Evolutionary conservation across 495 filamentous ascomycete species (phyloP).

Genomic region (Penicillium cataractarum): DNA sequence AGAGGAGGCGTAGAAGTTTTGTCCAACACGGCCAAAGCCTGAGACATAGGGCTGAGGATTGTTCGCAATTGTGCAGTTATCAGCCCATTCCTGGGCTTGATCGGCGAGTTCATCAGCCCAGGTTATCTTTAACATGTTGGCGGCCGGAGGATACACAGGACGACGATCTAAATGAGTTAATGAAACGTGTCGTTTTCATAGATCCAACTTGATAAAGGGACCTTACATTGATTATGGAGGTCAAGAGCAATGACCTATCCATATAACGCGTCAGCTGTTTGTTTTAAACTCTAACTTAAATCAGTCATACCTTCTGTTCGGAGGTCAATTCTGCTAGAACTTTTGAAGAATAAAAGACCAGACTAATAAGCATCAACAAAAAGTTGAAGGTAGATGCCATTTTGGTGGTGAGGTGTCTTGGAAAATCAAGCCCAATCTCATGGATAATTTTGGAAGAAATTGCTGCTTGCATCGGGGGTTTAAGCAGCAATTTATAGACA

Average conservation of each 20-base stretch:
- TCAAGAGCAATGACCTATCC: not conserved
- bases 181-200: not conserved
- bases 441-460: not conserved
- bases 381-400: too few relatives aligned
- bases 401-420: too few relatives aligned
- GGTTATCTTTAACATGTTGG: not conserved
- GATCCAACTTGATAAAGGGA: not conserved
- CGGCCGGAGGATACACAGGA: not conserved
- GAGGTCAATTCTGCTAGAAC: too few relatives aligned
- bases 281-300: not conserved
- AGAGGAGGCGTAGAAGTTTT: not conserved
- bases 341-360: too few relatives aligned
- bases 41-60: not conserved
- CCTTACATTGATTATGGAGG: not conserved
- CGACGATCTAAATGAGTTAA: not conserved
- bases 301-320: not conserved
- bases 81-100: not conserved
- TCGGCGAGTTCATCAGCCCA: slow-evolving; percentile 1
- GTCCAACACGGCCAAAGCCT: not conserved
- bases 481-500: not conserved
- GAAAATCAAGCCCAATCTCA: not conserved
- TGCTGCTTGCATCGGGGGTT: not conserved
- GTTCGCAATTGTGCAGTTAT: not conserved
- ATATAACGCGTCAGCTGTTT: not conserved
- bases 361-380: too few relatives aligned